phyloP scores from a whole-genome alignment of 352 stramenopile genomes.

The Pythium scleroteichum region DNA sequence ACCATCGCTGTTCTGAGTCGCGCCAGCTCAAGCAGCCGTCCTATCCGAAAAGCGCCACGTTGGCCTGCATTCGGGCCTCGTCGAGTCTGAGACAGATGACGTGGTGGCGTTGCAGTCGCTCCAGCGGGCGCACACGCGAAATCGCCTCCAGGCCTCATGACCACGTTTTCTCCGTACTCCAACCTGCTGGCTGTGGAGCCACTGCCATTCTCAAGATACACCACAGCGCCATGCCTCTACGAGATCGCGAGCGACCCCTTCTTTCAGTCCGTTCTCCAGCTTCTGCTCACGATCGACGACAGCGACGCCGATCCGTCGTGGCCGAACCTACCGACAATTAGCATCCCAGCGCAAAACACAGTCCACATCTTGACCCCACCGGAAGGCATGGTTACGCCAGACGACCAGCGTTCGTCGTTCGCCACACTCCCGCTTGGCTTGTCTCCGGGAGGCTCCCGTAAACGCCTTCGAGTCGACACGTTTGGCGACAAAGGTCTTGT shows the following conservation, averaged over 20 bases:
- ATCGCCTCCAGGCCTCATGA: background rate
- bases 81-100: too few relatives aligned
- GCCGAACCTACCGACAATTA: conserved; percentile 13
- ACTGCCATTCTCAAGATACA: conserved; percentile 7
- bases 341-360: conserved; percentile 8
- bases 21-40: too few relatives aligned
- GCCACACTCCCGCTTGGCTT: background rate
- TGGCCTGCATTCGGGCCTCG: too few relatives aligned
- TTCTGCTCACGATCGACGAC: conserved; percentile 14
- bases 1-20: too few relatives aligned
- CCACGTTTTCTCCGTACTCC: background rate
- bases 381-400: conserved; percentile 5
- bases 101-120: too few relatives aligned
- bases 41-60: too few relatives aligned
- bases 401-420: conserved; percentile 11
- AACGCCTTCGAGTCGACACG: conserved; percentile 14
- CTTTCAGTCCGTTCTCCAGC: conserved; percentile 17
- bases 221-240: background rate
- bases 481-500: conserved; percentile 3
- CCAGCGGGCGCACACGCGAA: too few relatives aligned
- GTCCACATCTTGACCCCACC: background rate
- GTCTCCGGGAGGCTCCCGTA: conserved; percentile 6
- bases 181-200: background rate
- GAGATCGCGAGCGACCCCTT: conserved; percentile 10
- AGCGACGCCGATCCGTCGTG: background rate